Conservation (phyloP, 257 asterid species). For the Plectranthus barbatus region DNA sequence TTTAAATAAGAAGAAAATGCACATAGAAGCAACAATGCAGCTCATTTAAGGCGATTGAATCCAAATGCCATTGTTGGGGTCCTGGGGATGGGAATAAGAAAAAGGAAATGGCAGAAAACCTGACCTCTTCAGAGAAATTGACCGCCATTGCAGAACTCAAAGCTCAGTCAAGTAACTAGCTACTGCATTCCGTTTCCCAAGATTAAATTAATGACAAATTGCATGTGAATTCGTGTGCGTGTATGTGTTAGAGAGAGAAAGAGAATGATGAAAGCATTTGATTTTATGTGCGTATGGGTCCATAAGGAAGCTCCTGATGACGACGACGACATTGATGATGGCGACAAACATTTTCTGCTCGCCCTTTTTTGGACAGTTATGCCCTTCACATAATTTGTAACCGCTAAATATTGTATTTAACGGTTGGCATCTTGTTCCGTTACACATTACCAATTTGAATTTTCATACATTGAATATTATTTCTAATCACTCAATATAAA, state of each 20-base stretch:
- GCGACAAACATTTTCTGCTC: conserved; percentile 26
- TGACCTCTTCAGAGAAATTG: conserved; percentile 24
- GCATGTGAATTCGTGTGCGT: conserved; percentile 16
- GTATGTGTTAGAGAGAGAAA: neutral
- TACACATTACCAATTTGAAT: too few species aligned
- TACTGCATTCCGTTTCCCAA: conserved; percentile 1
- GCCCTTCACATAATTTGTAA: conserved; percentile 6
- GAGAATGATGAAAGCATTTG: neutral
- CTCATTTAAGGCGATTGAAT: neutral
- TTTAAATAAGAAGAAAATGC: neutral
- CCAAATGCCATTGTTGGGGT: too few species aligned
- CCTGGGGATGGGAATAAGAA: too few species aligned
- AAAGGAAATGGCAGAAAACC: neutral
- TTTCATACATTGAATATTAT: too few species aligned
- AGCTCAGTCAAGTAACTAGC: neutral
- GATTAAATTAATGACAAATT: conserved; percentile 2
- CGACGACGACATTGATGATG: conserved; percentile 9
- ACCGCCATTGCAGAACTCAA: conserved; percentile 25
- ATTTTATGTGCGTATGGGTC: neutral
- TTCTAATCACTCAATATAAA: too few species aligned
- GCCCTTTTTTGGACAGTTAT: conserved; percentile 3
- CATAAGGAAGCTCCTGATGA: conserved; percentile 23
- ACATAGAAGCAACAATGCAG: neutral
- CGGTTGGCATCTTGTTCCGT: too few species aligned
- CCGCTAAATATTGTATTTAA: too few species aligned